These are phyloP conservation scores for Candida dubliniensis DNA, from an alignment of 1,139 yeast species.

Conservation along the genomic window DNA sequence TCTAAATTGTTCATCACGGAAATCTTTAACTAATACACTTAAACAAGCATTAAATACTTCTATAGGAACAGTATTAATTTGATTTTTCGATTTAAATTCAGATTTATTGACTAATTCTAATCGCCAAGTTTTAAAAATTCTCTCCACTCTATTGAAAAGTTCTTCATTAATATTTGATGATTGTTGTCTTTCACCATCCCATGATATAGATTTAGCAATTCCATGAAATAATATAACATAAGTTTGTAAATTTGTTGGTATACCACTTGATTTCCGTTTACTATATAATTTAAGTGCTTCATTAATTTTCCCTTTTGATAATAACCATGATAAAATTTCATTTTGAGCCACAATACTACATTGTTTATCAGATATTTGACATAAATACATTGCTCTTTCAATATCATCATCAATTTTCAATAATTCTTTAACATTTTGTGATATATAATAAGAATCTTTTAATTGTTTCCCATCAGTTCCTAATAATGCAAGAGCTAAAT, in stretches of 20 bases:
- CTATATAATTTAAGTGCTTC: conserved; percentile 50
- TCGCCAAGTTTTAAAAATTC: conserved; percentile 22
- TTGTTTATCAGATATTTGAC: conserved; percentile 42
- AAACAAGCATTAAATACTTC: conserved; percentile 43
- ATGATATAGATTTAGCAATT: conserved; percentile 40
- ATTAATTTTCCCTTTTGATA: conserved; percentile 39
- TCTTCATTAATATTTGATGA: conserved; percentile 16
- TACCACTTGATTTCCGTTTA: conserved; percentile 61
- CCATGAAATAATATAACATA: conserved; percentile 60
- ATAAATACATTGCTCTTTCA: conserved; percentile 54
- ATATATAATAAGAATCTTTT: conserved; percentile 55
- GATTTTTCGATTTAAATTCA: conserved; percentile 10
- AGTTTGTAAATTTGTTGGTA: conserved; percentile 53
- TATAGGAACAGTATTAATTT: conserved; percentile 17
- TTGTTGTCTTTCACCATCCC: conserved; percentile 34
- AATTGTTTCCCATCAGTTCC: conserved; percentile 60
- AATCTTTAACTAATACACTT: conserved; percentile 36
- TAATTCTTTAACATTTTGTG: conserved; percentile 51
- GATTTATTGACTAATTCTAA: conserved; percentile 5
- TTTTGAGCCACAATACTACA: conserved; percentile 65
- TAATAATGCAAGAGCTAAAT: conserved; percentile 49
- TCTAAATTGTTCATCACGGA: conserved; percentile 28
- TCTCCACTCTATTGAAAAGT: conserved; percentile 23
- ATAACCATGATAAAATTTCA: conserved; percentile 49
- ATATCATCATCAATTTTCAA: conserved; percentile 45